Evolutionary conservation across 1,284 basidiomycete species (phyloP).

Genomic region (Schizophyllum amplum): DNA sequence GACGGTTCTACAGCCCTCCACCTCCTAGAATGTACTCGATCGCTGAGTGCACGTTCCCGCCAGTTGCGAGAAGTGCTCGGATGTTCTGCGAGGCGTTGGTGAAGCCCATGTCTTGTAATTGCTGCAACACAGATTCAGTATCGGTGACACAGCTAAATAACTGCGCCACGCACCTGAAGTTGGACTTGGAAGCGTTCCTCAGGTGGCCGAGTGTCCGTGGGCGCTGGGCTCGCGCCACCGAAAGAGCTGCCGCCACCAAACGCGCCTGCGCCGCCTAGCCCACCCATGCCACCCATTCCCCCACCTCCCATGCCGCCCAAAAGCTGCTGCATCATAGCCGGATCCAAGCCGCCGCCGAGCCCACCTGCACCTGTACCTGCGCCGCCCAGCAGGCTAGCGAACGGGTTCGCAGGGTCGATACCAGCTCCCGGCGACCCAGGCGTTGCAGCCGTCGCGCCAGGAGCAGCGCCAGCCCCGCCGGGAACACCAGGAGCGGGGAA

Average conservation of each 20-base stretch:
- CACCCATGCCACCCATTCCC: slow-evolving; percentile 14
- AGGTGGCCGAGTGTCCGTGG: slow-evolving; percentile 65
- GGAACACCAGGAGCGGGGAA: slow-evolving; percentile 58
- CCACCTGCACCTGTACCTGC: slow-evolving; percentile 16
- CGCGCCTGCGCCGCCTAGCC: slow-evolving; percentile 23
- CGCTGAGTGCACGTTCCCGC: slow-evolving; percentile 82
- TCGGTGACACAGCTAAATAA: slow-evolving; percentile 3
- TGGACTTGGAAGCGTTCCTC: slow-evolving; percentile 89
- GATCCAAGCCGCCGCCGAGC: slow-evolving; percentile 23
- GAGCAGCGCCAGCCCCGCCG: slow-evolving; percentile 20
- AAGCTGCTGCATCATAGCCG: slow-evolving; percentile 45
- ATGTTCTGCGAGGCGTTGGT: slow-evolving; percentile 82
- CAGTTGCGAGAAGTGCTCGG: slow-evolving; percentile 80
- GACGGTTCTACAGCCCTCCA: slow-evolving; percentile 46
- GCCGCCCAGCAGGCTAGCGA: slow-evolving; percentile 22
- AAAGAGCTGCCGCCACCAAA: too few relatives aligned
- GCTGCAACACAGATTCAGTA: slow-evolving; percentile 31
- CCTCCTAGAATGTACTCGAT: slow-evolving; percentile 87
- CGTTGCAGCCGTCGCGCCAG: slow-evolving; percentile 19
- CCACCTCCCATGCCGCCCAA: slow-evolving; percentile 18
- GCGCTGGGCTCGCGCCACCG: slow-evolving; percentile 34
- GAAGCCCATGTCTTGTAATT: slow-evolving; percentile 86
- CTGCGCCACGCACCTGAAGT: slow-evolving; percentile 45
- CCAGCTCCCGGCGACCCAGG: slow-evolving; percentile 11
- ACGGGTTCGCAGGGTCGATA: slow-evolving; percentile 18